phyloP scores from a whole-genome alignment of 2,329 filamentous ascomycete species.

The Cercospora canescens region DNA sequence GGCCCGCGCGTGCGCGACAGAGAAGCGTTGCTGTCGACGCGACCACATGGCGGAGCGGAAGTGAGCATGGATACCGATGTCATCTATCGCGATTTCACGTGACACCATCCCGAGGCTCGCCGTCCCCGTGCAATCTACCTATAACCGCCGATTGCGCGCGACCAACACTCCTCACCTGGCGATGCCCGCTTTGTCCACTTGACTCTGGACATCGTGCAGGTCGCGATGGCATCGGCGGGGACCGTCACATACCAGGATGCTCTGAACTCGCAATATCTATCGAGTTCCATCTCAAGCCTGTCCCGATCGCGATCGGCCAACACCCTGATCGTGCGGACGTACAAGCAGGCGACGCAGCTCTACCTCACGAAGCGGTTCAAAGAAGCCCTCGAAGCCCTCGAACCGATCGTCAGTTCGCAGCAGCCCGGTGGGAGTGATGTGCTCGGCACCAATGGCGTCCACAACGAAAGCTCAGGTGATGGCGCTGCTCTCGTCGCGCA shows the following conservation, averaged over 20 bases:
- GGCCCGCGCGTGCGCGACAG: background rate
- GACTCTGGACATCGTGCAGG: background rate
- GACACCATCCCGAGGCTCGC: constrained; percentile 4
- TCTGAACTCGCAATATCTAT: constrained; percentile 59
- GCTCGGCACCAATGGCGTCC: constrained; percentile 29
- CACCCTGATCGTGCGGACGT: constrained; percentile 82
- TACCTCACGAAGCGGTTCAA: constrained; percentile 92
- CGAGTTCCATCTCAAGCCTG: constrained; percentile 70
- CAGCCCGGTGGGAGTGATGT: constrained; percentile 9
- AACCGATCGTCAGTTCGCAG: constrained; percentile 73
- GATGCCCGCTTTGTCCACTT: background rate
- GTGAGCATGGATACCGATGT: background rate
- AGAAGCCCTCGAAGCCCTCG: constrained; percentile 81
- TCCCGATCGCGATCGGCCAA: constrained; percentile 65
- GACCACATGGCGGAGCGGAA: background rate
- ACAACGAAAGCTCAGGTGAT: constrained; percentile 4
- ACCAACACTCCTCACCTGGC: constrained; percentile 5
- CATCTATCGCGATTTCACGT: background rate
- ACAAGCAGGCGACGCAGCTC: constrained; percentile 89
- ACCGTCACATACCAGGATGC: constrained; percentile 52
- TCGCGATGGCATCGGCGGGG: constrained; percentile 33
- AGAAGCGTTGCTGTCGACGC: background rate
- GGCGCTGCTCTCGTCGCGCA: constrained; percentile 69
- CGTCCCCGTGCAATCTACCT: background rate
- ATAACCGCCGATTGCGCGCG: background rate